These are phyloP conservation scores for Fremontodendron californicum DNA, from an alignment of 345 rosid species.

Conservation along the genomic window DNA sequence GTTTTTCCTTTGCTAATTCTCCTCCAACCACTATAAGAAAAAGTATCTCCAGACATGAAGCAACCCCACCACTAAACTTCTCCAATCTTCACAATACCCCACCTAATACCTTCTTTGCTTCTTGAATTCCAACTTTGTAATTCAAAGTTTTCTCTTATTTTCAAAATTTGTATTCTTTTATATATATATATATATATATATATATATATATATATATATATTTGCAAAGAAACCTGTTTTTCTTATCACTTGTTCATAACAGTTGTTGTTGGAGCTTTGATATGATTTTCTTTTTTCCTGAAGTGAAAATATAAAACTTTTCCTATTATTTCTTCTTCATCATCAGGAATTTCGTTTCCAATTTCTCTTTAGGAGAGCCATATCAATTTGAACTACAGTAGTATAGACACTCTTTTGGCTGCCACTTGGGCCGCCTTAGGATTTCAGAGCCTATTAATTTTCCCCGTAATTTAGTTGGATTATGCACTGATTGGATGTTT, in stretches of 20 bases:
- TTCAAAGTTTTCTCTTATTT: background rate
- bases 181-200: too few species aligned
- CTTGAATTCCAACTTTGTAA: constrained; percentile 2
- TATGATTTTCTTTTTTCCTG: background rate
- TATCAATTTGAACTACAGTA: background rate
- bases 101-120: background rate
- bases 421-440: background rate
- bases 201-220: too few species aligned
- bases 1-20: background rate
- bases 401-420: background rate
- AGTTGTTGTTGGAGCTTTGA: background rate
- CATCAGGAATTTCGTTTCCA: background rate
- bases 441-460: background rate
- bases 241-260: background rate
- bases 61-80: constrained; percentile 12
- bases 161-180: too few species aligned
- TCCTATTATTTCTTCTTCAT: background rate
- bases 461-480: background rate
- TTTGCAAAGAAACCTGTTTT: background rate
- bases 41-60: background rate
- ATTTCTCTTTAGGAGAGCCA: background rate
- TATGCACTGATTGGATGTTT: background rate
- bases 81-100: constrained; percentile 1
- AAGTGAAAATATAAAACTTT: background rate
- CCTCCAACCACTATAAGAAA: background rate